Base-by-base conservation (phyloP, 1,284 basidiomycete species). In the Uromyces viciae-fabae region DNA sequence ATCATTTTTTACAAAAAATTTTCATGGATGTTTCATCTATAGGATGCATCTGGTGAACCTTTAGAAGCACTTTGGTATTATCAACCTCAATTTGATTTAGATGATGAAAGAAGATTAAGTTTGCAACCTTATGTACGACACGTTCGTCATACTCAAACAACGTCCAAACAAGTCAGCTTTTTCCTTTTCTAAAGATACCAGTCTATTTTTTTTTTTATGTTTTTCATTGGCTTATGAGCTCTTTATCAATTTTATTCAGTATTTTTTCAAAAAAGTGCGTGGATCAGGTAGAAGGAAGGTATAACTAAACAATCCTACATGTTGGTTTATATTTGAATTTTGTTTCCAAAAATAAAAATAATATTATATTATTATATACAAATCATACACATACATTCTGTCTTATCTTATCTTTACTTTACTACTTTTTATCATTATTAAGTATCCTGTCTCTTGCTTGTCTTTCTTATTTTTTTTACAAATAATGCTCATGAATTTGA, bases 31-130 rank as follows among this genome's bases (percentile, higher is more conserved):
- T 43, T 58, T 15, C 38, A 11, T 52, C n/a, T 15, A 3, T 28
- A 80, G 77, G 77, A 80, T 62, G 77, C 77, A 14, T 80, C 77
- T 15, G 77, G 77, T 64, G 68, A 72, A 52, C 66, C 77, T 7
- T 72, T 80, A 17, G 77, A 80, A 80, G 69, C 77, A 15, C 46
- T 80, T 1, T 80, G 77, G 77, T 80, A 80, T 31, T 80, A 80
- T 42, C 77, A 80, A 54, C 69, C 77, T 46, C 77, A 79, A 71
- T 36, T 52, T n/a, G 77, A 79, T 36, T 49, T 49, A 9, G 77
- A 79, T 28, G 8, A 58, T 19, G 77, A 79, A 38, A 19, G 77
- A 0, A 1, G 77, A 5, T 2, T 43, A 9, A 79, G 72, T 60
- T 28, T 79, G 11, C 77, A 79, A 31, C 77, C 77, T n/a, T 79